These are phyloP conservation scores for Hypocreales sp. DNA, from an alignment of 2,329 filamentous ascomycete species.

Conservation along the genomic window DNA sequence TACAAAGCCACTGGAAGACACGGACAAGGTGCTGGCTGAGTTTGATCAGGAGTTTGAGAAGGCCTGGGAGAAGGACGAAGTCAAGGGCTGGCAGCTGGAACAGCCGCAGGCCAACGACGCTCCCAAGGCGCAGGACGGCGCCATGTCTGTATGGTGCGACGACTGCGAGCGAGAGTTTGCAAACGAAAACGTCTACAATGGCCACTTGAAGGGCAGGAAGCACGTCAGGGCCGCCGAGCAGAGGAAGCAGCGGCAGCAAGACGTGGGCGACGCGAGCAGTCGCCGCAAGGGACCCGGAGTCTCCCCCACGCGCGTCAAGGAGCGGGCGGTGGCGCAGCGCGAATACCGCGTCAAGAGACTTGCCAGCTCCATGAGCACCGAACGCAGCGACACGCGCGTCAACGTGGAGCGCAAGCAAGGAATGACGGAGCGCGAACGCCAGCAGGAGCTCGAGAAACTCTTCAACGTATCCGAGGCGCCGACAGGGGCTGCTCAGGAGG, in stretches of 20 bases:
- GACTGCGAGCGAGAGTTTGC: constrained; percentile 93
- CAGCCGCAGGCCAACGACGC: constrained; percentile 12
- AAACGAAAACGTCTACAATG: constrained; percentile 88
- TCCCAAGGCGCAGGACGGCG: constrained; percentile 17
- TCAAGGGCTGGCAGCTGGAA: constrained; percentile 64
- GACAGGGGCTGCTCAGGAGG: constrained; percentile 28
- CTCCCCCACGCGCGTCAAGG: constrained; percentile 52
- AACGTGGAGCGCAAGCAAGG: constrained; percentile 95
- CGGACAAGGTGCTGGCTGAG: constrained; percentile 57
- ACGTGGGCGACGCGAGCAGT: constrained; percentile 14
- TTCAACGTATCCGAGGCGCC: constrained; percentile 31
- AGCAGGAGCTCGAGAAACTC: constrained; percentile 82
- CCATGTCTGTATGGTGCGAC: constrained; percentile 69
- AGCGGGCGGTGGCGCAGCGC: constrained; percentile 77
- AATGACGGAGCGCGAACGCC: constrained; percentile 92
- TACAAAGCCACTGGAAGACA: constrained; percentile 72
- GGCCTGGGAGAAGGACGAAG: constrained; percentile 64
- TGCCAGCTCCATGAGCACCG: constrained; percentile 67
- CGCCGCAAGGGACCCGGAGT: constrained; percentile 10
- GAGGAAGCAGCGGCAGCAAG: constrained; percentile 32
- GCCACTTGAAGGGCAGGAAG: constrained; percentile 80
- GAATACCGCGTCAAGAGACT: constrained; percentile 74
- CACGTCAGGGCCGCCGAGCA: constrained; percentile 72
- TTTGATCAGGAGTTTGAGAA: constrained; percentile 77
- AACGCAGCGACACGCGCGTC: constrained; percentile 76